Evolutionary conservation across 1,284 basidiomycete genomes (phyloP), one percentile per base, ranked within the genome.

Genomic region (Bothia castanella): DNA sequence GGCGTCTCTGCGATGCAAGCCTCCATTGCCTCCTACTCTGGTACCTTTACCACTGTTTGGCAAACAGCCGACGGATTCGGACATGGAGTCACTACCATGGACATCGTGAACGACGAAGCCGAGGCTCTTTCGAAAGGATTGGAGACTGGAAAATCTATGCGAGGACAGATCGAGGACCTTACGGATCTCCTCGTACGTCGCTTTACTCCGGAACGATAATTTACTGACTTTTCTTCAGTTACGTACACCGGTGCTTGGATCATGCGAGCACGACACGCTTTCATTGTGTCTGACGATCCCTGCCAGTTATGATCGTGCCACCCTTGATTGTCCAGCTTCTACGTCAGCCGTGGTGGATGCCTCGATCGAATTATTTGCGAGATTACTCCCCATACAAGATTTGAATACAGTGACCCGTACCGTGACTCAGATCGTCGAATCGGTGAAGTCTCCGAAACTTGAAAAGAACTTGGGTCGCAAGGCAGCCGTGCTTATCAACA

Each of bases 391-490:
- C 0, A 72, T 86, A 31, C 93, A 97, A 68, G 88, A 89, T 58
- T 70, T 85, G 5, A 68, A 82, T 10, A 79, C 86, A 0, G 85
- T 87, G 38, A 74, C 81, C 0, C 81, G 83, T 38, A 79, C 83
- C 0, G 72, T 97, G 37, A 80, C 80, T 0, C 81, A 87, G 49
- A 76, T 97, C 30, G 70, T 88, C 5, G 87, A 89, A 27, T 79
- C 80, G 25, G 78, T 81, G 3, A 78, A 80, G 17, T 94, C 92
- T 5, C 74, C 81, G 4, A 93, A 89, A 66, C 76, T 94, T 25
- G 96, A 98, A 52, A 87, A 82, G 67, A 97, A 97, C 63, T 79
- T 85, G 0, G 96, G 92, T 0, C 75, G 96, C n/a, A 89, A 87
- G 63, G 85, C 90, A 19, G 95, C 96, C 0, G 86, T 96, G 0